phyloP scores from a whole-genome alignment of 83 land plant species.

The Picea abies region DNA sequence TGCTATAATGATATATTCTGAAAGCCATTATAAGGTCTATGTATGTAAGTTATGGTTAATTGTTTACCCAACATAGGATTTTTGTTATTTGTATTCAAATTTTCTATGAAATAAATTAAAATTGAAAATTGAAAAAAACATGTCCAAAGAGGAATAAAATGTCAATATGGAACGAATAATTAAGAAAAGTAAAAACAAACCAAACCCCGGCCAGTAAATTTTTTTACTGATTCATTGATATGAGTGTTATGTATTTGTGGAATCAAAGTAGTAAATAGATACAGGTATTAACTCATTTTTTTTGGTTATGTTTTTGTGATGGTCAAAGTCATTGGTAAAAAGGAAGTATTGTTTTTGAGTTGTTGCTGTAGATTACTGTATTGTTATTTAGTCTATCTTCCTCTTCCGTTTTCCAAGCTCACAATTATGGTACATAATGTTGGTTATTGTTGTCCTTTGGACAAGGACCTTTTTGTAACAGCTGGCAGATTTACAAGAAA shows the following conservation, averaged over 20 bases:
- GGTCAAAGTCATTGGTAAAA: neutral
- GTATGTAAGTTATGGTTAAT: too few relatives aligned
- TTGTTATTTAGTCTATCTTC: neutral
- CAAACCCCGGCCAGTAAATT: too few relatives aligned
- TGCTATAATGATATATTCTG: too few relatives aligned
- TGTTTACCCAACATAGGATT: too few relatives aligned
- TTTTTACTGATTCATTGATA: neutral
- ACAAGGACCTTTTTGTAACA: constrained; percentile 31
- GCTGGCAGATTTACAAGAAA: constrained; percentile 73
- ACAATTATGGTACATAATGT: neutral
- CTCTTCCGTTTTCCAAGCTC: neutral
- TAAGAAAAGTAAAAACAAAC: neutral
- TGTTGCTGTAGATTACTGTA: neutral
- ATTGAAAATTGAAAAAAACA: neutral
- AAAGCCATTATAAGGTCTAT: too few relatives aligned
- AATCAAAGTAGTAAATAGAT: neutral
- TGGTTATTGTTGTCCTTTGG: constrained; percentile 24
- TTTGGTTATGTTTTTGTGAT: neutral
- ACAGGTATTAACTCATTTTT: neutral
- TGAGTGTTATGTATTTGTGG: neutral
- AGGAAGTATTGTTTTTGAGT: neutral
- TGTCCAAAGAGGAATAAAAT: neutral
- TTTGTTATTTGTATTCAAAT: neutral
- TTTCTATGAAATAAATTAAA: neutral
- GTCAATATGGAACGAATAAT: neutral